These are phyloP conservation scores for Podospora fimiseda DNA, from an alignment of 495 filamentous ascomycete species.

Conservation along the genomic window DNA sequence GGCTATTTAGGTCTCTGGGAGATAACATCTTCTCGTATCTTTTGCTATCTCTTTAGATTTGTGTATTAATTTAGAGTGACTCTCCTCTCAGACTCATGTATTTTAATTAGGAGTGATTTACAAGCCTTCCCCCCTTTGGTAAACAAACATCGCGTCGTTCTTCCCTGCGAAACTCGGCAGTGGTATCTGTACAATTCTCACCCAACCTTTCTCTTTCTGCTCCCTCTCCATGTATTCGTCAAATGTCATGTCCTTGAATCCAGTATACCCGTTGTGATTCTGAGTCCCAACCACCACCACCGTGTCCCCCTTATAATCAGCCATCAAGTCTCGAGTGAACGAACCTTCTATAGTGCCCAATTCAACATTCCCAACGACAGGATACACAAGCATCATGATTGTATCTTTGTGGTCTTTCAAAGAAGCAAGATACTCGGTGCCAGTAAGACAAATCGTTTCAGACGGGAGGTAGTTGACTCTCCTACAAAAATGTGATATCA, in stretches of 20 bases:
- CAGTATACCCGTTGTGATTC: slow-evolving; percentile 59
- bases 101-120: not conserved
- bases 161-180: slow-evolving; percentile 51
- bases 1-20: too few species aligned
- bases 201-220: slow-evolving; percentile 27
- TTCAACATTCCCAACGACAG: slow-evolving; percentile 43
- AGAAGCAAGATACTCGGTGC: not conserved
- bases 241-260: slow-evolving; percentile 46
- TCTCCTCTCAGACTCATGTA: too few species aligned
- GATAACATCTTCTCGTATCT: too few species aligned
- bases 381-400: slow-evolving; percentile 57
- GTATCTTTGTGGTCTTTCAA: slow-evolving; percentile 11
- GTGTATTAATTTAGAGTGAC: too few species aligned
- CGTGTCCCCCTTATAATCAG: slow-evolving; percentile 49
- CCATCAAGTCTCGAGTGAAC: slow-evolving; percentile 49
- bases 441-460: not conserved
- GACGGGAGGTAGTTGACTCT: not conserved
- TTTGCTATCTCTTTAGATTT: not conserved
- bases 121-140: slow-evolving; percentile 25
- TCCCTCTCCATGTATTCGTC: slow-evolving; percentile 50
- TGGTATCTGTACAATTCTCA: slow-evolving; percentile 40
- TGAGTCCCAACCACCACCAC: slow-evolving; percentile 58
- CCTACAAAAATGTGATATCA: not conserved
- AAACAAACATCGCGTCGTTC: slow-evolving; percentile 50
- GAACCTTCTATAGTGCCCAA: slow-evolving; percentile 27